phyloP scores from a whole-genome alignment of 352 stramenopile genomes.

The Elongisporangium prolatum region DNA sequence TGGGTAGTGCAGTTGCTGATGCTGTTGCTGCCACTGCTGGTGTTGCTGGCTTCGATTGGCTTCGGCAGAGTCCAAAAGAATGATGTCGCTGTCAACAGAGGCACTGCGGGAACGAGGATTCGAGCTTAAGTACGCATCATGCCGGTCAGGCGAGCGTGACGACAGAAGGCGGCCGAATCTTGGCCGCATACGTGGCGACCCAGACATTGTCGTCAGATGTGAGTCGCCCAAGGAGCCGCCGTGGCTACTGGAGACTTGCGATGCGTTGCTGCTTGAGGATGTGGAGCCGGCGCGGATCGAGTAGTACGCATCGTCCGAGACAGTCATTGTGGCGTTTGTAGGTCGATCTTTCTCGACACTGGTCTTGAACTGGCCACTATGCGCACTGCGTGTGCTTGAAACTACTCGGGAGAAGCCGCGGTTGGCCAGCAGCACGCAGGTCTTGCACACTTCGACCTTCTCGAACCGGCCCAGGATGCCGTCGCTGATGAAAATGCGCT shows the following conservation, averaged over 20 bases:
- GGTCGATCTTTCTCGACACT: background rate
- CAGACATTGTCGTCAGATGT: background rate
- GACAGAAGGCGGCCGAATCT: background rate
- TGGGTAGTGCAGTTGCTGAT: background rate
- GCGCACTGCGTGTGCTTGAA: background rate
- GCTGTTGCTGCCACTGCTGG: conserved; percentile 4
- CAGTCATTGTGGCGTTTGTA: background rate
- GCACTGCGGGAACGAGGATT: background rate
- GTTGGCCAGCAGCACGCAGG: conserved; percentile 26
- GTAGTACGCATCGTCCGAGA: background rate
- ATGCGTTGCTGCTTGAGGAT: background rate
- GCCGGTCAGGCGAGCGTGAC: background rate
- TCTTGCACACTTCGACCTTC: conserved; percentile 29
- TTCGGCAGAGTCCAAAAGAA: background rate
- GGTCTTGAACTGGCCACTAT: background rate
- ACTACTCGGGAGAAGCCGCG: background rate
- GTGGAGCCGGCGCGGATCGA: background rate
- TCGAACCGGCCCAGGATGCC: conserved; percentile 19
- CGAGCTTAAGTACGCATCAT: background rate
- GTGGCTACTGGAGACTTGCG: background rate
- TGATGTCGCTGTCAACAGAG: background rate
- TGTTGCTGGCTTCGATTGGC: conserved; percentile 1
- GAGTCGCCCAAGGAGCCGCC: background rate
- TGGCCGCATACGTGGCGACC: background rate
- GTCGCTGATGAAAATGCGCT: conserved; percentile 35